Percentiles rank a stretch among this genome's conserved stretches.
These are phyloP conservation scores for Rehmannia glutinosa DNA, from an alignment of 257 asterid species.

Conservation along the genomic window DNA sequence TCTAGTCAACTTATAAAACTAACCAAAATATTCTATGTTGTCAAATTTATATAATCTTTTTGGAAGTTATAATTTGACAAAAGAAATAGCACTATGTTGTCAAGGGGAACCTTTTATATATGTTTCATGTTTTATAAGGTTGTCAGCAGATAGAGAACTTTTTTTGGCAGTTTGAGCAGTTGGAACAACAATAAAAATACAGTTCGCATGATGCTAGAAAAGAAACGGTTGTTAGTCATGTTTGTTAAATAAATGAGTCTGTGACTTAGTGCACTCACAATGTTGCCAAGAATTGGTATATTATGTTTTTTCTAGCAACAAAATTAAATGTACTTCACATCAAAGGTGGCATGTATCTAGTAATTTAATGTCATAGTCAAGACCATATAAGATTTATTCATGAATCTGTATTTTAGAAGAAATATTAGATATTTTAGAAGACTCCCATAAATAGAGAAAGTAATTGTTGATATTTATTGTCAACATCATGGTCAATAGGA, in stretches of 20 bases:
- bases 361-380: not conserved
- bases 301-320: not conserved
- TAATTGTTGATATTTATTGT: no score
- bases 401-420: no score
- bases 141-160: no score
- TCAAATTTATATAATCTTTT: not conserved
- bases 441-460: no score
- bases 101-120: not conserved
- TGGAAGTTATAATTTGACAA: not conserved
- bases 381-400: not conserved
- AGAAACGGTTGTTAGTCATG: not conserved
- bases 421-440: no score
- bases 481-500: no score
- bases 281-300: not conserved
- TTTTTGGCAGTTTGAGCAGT: constrained; percentile 21
- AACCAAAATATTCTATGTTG: not conserved
- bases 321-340: not conserved
- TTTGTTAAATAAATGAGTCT: not conserved
- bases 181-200: constrained; percentile 1
- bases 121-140: not conserved
- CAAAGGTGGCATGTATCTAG: not conserved
- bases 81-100: not conserved
- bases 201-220: not conserved
- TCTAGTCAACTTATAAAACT: constrained; percentile 7
- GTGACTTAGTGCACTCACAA: no score